phyloP scores from a whole-genome alignment of 768 basidiomycete species.

The Kwoniella botswanensis region DNA sequence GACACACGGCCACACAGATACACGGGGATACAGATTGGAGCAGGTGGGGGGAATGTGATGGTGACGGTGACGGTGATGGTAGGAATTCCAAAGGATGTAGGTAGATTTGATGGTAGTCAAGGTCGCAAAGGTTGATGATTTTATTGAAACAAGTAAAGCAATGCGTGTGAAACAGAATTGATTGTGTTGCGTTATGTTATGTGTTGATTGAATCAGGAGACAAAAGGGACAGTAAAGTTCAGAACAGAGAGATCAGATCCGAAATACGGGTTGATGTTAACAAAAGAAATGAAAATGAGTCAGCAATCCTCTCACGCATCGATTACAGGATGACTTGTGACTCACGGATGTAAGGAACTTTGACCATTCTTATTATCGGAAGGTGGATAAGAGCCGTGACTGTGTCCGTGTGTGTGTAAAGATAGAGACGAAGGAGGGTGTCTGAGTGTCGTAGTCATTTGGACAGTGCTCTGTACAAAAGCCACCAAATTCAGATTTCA shows the following conservation, averaged over 20 bases:
- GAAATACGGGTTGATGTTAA: too few relatives aligned
- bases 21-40: neutral
- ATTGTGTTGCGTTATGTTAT: neutral
- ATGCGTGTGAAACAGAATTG: neutral
- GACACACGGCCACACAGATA: too few relatives aligned
- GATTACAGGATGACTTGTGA: neutral
- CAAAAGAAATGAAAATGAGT: too few relatives aligned
- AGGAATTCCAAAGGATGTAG: slow-evolving; percentile 1
- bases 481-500: too few relatives aligned
- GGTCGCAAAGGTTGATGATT: neutral
- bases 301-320: too few relatives aligned
- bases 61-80: slow-evolving; percentile 13
- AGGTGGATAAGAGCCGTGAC: neutral
- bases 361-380: neutral
- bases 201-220: neutral
- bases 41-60: neutral
- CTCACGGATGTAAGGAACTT: neutral
- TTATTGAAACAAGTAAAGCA: neutral
- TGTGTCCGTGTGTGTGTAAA: neutral
- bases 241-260: too few relatives aligned
- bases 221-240: neutral
- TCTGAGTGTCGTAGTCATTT: neutral
- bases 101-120: slow-evolving; percentile 12
- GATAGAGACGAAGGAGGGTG: neutral
- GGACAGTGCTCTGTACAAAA: too few relatives aligned